Percentiles rank a stretch among this genome's conserved stretches.
Evolutionary conservation across 345 rosid species (phyloP).

Genomic region (Acer campestre): DNA sequence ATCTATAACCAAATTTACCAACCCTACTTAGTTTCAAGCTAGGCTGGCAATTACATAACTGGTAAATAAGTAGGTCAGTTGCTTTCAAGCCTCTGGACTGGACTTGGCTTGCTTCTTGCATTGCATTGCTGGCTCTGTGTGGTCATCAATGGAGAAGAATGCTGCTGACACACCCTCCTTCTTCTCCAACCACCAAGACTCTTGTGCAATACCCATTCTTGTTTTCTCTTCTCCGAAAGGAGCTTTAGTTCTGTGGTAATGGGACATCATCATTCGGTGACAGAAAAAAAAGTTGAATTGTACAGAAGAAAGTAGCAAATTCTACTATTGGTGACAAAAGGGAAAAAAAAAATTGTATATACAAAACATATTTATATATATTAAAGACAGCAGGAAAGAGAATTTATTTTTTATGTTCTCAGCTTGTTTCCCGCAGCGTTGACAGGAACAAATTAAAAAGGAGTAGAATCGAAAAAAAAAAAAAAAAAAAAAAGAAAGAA

Average conservation of each 20-base stretch:
- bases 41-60: constrained; percentile 33
- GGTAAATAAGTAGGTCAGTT: constrained; percentile 26
- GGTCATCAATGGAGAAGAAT: constrained; percentile 17
- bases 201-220: background rate
- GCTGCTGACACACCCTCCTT: constrained; percentile 23
- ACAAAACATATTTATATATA: background rate
- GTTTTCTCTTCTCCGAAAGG: background rate
- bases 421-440: constrained; percentile 52
- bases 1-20: constrained; percentile 32
- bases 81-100: background rate
- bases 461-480: constrained; percentile 22
- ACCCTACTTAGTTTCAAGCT: constrained; percentile 29
- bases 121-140: background rate
- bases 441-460: constrained; percentile 43
- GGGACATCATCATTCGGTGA: background rate
- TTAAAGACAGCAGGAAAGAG: constrained; percentile 16
- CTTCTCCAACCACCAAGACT: constrained; percentile 26
- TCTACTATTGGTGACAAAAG: constrained; percentile 10
- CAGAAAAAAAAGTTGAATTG: background rate
- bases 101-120: constrained; percentile 2
- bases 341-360: background rate
- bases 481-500: constrained; percentile 7
- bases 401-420: constrained; percentile 25
- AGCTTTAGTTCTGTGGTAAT: background rate
- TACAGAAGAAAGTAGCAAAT: constrained; percentile 10